Percentiles rank a stretch among this genome's conserved stretches.
Evolutionary conservation across 176 grass and related monocot genomes (phyloP).

Genomic region (Carex myosuroides): DNA sequence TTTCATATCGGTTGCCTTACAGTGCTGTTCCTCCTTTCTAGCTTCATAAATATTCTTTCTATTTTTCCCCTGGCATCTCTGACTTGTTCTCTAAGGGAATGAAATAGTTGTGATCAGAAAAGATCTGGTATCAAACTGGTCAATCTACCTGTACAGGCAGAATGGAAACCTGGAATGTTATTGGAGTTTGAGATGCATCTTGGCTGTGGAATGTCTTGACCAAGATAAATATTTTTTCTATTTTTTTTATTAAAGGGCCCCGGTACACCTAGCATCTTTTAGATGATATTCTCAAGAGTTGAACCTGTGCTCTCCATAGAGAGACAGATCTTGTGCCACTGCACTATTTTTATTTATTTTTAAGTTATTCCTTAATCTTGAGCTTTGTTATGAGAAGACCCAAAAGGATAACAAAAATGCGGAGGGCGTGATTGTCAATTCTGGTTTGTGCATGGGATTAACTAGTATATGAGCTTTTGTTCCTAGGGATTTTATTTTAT

Average conservation of each 20-base stretch:
- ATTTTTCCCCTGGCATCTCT: not conserved
- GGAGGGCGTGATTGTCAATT: not conserved
- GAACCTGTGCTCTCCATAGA: too few species aligned
- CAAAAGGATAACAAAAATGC: not conserved
- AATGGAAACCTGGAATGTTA: not conserved
- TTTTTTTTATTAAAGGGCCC: too few species aligned
- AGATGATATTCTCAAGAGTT: too few species aligned
- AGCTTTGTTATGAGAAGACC: not conserved
- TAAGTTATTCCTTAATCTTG: not conserved
- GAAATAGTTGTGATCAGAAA: not conserved
- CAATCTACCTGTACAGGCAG: not conserved
- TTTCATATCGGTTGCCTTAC: not conserved
- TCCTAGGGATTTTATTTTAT: not conserved
- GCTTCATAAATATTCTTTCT: not conserved
- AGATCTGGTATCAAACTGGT: not conserved
- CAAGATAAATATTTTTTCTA: not conserved
- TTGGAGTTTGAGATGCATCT: not conserved
- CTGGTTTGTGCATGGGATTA: not conserved
- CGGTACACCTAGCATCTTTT: too few species aligned
- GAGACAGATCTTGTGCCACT: too few species aligned
- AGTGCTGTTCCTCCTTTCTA: not conserved
- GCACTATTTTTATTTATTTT: not conserved
- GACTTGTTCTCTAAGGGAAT: not conserved
- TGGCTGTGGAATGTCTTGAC: not conserved
- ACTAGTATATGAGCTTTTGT: not conserved